Conservation (phyloP, 306 rosid species). For the Hylodesmum podocarpum region DNA sequence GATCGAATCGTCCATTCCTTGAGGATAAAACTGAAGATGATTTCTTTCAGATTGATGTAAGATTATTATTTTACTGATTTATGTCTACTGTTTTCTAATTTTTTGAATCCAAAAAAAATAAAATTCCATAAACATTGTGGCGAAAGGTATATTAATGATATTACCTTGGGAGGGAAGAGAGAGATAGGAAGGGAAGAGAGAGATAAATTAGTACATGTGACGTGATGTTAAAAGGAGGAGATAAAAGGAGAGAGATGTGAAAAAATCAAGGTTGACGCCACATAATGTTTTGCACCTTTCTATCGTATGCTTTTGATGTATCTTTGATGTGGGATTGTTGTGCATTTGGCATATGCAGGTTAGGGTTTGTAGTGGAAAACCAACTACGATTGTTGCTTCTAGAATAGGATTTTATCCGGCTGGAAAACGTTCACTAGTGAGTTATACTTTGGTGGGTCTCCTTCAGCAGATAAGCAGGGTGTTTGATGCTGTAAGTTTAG, state of each 20-base stretch:
- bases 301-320: not conserved
- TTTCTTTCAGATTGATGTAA: slow-evolving; percentile 93
- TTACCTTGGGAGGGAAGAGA: not conserved
- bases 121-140: not conserved
- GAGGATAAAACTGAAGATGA: slow-evolving; percentile 88
- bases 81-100: not conserved
- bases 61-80: slow-evolving; percentile 23
- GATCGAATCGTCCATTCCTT: slow-evolving; percentile 84
- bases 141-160: not conserved
- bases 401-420: slow-evolving; percentile 90
- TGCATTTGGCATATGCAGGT: slow-evolving; percentile 51
- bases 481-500: slow-evolving; percentile 74
- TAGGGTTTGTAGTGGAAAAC: slow-evolving; percentile 93
- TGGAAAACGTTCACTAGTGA: slow-evolving; percentile 72
- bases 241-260: not conserved
- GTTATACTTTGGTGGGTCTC: slow-evolving; percentile 76
- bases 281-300: not conserved
- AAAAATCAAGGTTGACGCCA: not conserved
- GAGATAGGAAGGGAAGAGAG: not conserved
- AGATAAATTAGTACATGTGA: not conserved
- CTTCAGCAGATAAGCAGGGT: slow-evolving; percentile 93
- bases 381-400: slow-evolving; percentile 80
- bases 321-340: slow-evolving; percentile 16
- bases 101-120: not conserved
- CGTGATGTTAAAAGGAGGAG: not conserved